Evolutionary conservation across 345 rosid genomes (phyloP).

Genomic region (Lepidium aucheri): DNA sequence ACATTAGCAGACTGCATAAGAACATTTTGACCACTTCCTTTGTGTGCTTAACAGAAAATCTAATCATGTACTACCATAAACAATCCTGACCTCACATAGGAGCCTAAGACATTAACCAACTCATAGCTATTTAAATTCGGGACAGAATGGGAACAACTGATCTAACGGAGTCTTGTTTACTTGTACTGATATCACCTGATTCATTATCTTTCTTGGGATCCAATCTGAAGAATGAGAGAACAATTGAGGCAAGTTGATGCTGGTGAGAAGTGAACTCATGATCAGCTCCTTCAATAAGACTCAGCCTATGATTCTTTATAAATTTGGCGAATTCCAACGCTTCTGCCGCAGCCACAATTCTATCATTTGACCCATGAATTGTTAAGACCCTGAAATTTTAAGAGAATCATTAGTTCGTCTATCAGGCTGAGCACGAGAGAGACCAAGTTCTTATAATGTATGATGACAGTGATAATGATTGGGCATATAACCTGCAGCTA

Average conservation of each 20-base stretch:
- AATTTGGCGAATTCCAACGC: slow-evolving; percentile 57
- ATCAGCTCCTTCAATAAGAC: slow-evolving; percentile 70
- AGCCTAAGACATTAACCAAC: background rate
- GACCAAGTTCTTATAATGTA: background rate
- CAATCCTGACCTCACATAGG: background rate
- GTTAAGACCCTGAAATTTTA: slow-evolving; percentile 56
- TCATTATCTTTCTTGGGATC: background rate
- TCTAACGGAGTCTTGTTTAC: background rate
- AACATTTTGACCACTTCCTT: background rate
- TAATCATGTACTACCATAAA: background rate
- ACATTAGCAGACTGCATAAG: background rate
- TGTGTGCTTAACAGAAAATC: background rate
- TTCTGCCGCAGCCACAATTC: slow-evolving; percentile 52
- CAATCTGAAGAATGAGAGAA: slow-evolving; percentile 40
- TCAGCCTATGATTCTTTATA: slow-evolving; percentile 54
- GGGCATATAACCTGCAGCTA: slow-evolving; percentile 47
- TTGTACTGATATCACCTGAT: background rate
- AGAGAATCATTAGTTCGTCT: background rate
- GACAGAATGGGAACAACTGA: slow-evolving; percentile 9
- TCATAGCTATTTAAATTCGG: slow-evolving; percentile 3
- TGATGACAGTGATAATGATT: background rate
- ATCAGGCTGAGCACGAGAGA: background rate
- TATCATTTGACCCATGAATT: slow-evolving; percentile 67
- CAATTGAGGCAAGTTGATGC: slow-evolving; percentile 42
- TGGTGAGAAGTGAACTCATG: slow-evolving; percentile 78